Base-by-base conservation (phyloP, 257 asterid species). In the Rubia yunnanensis region DNA sequence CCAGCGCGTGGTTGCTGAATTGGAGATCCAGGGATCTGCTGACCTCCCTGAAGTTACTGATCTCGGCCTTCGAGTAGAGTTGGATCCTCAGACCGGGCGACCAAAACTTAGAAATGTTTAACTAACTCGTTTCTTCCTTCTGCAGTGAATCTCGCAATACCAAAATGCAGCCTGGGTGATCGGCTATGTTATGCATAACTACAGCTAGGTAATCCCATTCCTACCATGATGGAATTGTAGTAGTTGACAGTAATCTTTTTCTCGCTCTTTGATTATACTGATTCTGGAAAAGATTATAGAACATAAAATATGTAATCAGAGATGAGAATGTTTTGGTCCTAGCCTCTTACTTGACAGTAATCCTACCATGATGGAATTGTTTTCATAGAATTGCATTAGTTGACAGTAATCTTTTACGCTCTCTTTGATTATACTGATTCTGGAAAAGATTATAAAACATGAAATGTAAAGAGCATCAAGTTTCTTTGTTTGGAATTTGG, bases 61-160 rank as follows among this genome's bases (percentile, higher is more conserved):
- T 39, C 77, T 84, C 58, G 95, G 97, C 63, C 89, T 92, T 34
- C 75, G 80, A 64, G 97, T 92, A 10, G 95, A 89, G 70, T 79
- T 87, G 22, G 91, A 92, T 79, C 94, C 94, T 15, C 60, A 48
- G 35, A 89, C 91, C 23, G 77, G 71, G 23, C 92, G 86, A 26
- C 89, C 97, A 18, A 92, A 82, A 83, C 96, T 92, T 67, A 91
- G 90, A 22, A 89, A 89, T 68, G 57, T 49, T 35, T 53, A 78
- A 15, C 52, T 44, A 54, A 0, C 1, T 50, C 5, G 26, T n/a
- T 13, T 56, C 20, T 56, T 27, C 32, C 32, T 14, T 56, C 28
- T 20, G 27, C 57, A 18, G 57, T 50, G 57, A 50, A 50, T 18
- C 10, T 26, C 18, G 7, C 27, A 20, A 20, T 50, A 13, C 7